These are phyloP conservation scores for Pholiota molesta DNA, from an alignment of 768 basidiomycete species.

Conservation along the genomic window DNA sequence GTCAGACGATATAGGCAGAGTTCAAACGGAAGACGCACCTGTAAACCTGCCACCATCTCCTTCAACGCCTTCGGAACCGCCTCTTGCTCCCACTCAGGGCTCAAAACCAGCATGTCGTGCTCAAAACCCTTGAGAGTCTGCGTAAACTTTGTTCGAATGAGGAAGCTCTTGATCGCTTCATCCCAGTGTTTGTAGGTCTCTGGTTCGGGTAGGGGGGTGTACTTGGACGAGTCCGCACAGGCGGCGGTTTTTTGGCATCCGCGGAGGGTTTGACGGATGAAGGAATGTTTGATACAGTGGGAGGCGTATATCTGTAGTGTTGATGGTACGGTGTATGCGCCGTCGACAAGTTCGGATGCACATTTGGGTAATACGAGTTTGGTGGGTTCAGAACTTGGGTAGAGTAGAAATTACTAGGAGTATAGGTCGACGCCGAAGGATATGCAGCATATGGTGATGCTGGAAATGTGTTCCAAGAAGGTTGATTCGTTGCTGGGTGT, in stretches of 20 bases:
- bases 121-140: conserved; percentile 68
- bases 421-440: not conserved
- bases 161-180: conserved; percentile 52
- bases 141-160: conserved; percentile 54
- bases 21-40: conserved; percentile 39
- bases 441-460: not conserved
- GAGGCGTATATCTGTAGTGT: conserved; percentile 1
- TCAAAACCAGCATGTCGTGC: conserved; percentile 73
- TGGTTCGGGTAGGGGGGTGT: conserved; percentile 38
- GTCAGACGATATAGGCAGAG: not conserved
- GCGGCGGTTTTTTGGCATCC: not conserved
- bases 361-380: conserved; percentile 5
- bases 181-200: conserved; percentile 64
- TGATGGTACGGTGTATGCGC: not conserved
- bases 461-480: not conserved
- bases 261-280: not conserved
- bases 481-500: conserved; percentile 1
- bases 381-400: not conserved
- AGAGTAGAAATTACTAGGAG: not conserved
- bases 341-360: not conserved
- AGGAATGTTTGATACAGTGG: conserved; percentile 4
- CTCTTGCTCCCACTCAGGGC: conserved; percentile 61
- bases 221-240: conserved; percentile 18
- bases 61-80: conserved; percentile 58
- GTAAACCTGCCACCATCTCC: conserved; percentile 51